Evolutionary conservation across 495 filamentous ascomycete genomes (phyloP), one percentile per base, ranked within the genome.

Genomic region (Lepidopterella palustris): DNA sequence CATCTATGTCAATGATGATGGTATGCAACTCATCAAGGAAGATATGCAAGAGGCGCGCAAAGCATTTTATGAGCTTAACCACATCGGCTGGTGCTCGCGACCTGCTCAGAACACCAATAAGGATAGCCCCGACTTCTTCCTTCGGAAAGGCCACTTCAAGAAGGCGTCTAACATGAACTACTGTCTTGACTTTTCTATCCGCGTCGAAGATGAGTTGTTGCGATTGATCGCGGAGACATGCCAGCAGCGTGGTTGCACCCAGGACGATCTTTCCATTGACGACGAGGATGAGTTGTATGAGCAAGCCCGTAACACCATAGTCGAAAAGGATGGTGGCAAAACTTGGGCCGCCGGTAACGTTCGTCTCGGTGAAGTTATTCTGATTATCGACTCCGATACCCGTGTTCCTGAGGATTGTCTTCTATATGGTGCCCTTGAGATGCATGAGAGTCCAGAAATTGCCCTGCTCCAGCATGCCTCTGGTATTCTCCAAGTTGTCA

Each of bases 81-180:
- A 80, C 72, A 92, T 92, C 65, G 87, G 88, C 42, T 92, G 88
- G 88, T 82, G 85, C 21, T 85, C 87, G 11, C 80, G 87, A 24
- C 87, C 87, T 32, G 49, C 47, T 20, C 50, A 60, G n/a, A 49
- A 58, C 10, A 50, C 15, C 25, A 47, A 57, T n/a, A 77, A 78
- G 60, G 76, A 84, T 54, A 82, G 82, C 53, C 77, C 82, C 52
- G 78, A 87, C 60, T 83, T 82, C 21, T 76, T 74, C 68, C 40
- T 66, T 6, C 71, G 74, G n/a, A 68, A 64, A 49, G 73, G 74
- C 23, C 71, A 73, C 68, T 85, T 86, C 73, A 86, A 84, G 78
- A 85, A 90, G 59, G 87, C 87, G 10, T 88, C 84, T 27, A 92
- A 92, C 77, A 92, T 92, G 87, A 92, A 92, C 74, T 92, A 80